Evolutionary conservation across 2,329 filamentous ascomycete species (phyloP).

Genomic region (Fusarium pilosicola): DNA sequence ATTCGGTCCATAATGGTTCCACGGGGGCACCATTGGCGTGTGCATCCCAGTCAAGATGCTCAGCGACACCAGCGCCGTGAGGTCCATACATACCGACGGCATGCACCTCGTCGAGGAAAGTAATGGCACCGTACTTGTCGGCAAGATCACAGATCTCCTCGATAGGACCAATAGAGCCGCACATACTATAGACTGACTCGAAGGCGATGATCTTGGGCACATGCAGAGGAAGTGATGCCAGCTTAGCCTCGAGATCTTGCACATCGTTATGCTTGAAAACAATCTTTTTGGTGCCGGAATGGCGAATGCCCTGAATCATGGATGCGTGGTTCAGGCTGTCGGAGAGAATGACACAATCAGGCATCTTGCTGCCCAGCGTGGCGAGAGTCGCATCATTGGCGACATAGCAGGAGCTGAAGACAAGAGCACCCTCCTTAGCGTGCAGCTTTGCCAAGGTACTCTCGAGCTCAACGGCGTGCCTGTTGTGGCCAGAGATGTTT

Average conservation of each 20-base stretch:
- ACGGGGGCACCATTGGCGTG: conserved; percentile 76
- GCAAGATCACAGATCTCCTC: conserved; percentile 95
- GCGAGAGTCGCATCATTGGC: conserved; percentile 97
- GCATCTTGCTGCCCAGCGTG: conserved; percentile 95
- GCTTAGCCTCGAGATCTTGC: conserved; percentile 89
- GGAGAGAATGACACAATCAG: conserved; percentile 96
- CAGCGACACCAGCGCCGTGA: conserved; percentile 92
- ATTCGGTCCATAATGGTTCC: conserved; percentile 95
- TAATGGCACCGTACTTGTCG: conserved; percentile 97
- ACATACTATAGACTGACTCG: conserved; percentile 99
- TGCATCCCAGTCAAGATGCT: conserved; percentile 94
- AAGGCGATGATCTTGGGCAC: conserved; percentile 98
- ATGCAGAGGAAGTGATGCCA: conserved; percentile 84
- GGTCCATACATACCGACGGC: conserved; percentile 99
- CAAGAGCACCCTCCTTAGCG: conserved; percentile 88
- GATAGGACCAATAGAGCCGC: conserved; percentile 95
- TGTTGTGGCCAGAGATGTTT: conserved; percentile 98
- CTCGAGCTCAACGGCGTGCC: conserved; percentile 89
- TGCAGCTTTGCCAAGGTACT: conserved; percentile 85
- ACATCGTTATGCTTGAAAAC: conserved; percentile 99
- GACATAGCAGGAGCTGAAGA: conserved; percentile 98
- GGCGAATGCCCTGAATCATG: conserved; percentile 99
- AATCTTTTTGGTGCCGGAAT: conserved; percentile 96
- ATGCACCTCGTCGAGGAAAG: conserved; percentile 98
- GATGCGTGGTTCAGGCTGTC: conserved; percentile 98